Evolutionary conservation across 2,329 filamentous ascomycete genomes (phyloP).

Genomic region (Xylaria sp.): DNA sequence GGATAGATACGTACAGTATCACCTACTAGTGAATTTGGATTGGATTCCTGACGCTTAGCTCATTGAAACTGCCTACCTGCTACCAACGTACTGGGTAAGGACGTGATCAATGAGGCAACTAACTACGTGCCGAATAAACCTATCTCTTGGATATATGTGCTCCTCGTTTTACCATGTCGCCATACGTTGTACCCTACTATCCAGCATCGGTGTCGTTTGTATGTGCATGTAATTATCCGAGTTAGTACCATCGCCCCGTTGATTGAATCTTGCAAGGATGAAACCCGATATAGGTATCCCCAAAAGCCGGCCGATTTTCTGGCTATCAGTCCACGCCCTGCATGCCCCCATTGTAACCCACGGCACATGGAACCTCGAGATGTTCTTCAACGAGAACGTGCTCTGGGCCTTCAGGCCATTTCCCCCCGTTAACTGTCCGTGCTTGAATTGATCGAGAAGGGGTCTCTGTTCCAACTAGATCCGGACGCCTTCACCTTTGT

Average conservation of each 20-base stretch:
- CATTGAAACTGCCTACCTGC: too few species aligned
- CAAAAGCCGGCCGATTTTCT: slow-evolving; percentile 1
- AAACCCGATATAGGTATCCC: slow-evolving; percentile 17
- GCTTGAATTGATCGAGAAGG: not conserved
- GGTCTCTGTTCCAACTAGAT: not conserved
- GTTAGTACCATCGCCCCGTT: not conserved
- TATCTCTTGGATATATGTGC: too few species aligned
- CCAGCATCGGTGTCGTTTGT: too few species aligned
- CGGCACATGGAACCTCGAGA: not conserved
- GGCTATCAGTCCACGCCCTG: not conserved
- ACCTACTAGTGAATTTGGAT: too few species aligned
- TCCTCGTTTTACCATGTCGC: too few species aligned
- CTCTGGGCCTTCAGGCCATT: not conserved
- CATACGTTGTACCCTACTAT: too few species aligned
- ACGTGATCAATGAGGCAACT: too few species aligned
- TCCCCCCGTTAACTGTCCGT: not conserved
- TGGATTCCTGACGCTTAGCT: too few species aligned
- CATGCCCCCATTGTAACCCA: not conserved
- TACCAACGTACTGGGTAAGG: too few species aligned
- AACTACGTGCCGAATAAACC: too few species aligned
- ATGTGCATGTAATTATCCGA: not conserved
- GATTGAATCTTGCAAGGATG: not conserved
- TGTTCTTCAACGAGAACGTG: not conserved
- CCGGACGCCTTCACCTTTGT: not conserved
- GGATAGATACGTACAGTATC: too few species aligned